Evolutionary conservation across 176 grass and related monocot genomes (phyloP).

Genomic region (Secale cereale): DNA sequence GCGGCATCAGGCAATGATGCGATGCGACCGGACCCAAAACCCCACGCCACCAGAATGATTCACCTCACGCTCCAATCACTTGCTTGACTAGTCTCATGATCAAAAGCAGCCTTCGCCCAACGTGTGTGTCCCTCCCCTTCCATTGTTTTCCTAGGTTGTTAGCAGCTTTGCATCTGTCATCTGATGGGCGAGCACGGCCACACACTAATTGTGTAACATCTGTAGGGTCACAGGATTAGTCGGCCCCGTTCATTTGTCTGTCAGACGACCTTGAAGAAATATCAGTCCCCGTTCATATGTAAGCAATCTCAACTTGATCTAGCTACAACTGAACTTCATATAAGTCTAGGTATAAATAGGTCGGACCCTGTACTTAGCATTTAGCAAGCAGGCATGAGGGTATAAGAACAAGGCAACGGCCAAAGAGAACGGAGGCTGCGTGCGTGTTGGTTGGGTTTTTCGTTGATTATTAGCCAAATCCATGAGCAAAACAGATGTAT

Average conservation of each 20-base stretch:
- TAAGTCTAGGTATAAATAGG: slow-evolving; percentile 1
- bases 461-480: not conserved
- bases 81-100: slow-evolving; percentile 13
- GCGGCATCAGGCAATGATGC: not conserved
- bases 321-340: not conserved
- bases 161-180: slow-evolving; percentile 2
- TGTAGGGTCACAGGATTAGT: not conserved
- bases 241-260: not conserved
- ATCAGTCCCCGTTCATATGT: not conserved
- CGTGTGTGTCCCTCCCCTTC: not conserved
- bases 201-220: not conserved
- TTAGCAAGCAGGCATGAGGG: not conserved
- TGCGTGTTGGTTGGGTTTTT: not conserved
- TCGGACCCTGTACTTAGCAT: not conserved
- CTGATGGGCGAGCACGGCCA: slow-evolving; percentile 10
- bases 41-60: slow-evolving; percentile 20
- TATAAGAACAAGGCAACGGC: not conserved
- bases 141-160: not conserved
- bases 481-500: not conserved
- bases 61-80: not conserved
- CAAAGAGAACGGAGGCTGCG: not conserved
- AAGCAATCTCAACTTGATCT: not conserved
- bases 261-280: not conserved
- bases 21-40: slow-evolving; percentile 19
- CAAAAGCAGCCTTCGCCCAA: not conserved